Percentiles rank a stretch among this genome's conserved stretches.
Conservation (phyloP, 2,329 filamentous ascomycete species). For the Diaporthe helianthi region DNA sequence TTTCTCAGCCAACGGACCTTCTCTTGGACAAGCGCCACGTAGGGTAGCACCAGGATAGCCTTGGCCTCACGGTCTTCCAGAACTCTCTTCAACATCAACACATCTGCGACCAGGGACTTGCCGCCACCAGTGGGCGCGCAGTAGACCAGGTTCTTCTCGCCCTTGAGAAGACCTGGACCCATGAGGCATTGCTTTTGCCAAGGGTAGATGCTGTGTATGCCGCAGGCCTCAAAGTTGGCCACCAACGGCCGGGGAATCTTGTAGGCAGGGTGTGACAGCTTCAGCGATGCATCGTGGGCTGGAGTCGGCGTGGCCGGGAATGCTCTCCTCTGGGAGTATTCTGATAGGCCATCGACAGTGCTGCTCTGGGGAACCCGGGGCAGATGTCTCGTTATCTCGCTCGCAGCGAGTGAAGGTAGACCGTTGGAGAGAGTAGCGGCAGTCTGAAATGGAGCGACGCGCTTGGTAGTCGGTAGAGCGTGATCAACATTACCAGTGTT, state of each 20-base stretch:
- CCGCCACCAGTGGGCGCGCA: slow-evolving; percentile 80
- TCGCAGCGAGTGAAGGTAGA: slow-evolving; percentile 45
- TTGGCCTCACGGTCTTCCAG: slow-evolving; percentile 70
- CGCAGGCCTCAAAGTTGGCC: slow-evolving; percentile 68
- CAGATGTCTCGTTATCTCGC: slow-evolving; percentile 49
- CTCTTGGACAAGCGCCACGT: slow-evolving; percentile 81
- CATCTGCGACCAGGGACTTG: slow-evolving; percentile 76
- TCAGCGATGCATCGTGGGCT: slow-evolving; percentile 61
- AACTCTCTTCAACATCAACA: slow-evolving; percentile 76
- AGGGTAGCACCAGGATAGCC: slow-evolving; percentile 76
- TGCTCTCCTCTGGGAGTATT: slow-evolving; percentile 63
- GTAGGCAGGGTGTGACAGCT: slow-evolving; percentile 69
- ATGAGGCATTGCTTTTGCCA: slow-evolving; percentile 81
- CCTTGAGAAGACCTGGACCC: slow-evolving; percentile 69
- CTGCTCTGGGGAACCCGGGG: slow-evolving; percentile 5
- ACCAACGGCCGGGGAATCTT: slow-evolving; percentile 66
- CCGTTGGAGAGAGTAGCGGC: slow-evolving; percentile 29
- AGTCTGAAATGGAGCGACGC: slow-evolving; percentile 20
- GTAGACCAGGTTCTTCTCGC: slow-evolving; percentile 76
- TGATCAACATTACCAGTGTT: not conserved
- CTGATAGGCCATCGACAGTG: slow-evolving; percentile 45
- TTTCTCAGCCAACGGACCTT: slow-evolving; percentile 77
- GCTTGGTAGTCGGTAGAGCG: slow-evolving; percentile 8
- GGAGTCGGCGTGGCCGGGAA: slow-evolving; percentile 62
- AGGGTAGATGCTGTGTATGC: slow-evolving; percentile 77